phyloP scores from a whole-genome alignment of 306 rosid species.

The Sechiopsis laciniata region DNA sequence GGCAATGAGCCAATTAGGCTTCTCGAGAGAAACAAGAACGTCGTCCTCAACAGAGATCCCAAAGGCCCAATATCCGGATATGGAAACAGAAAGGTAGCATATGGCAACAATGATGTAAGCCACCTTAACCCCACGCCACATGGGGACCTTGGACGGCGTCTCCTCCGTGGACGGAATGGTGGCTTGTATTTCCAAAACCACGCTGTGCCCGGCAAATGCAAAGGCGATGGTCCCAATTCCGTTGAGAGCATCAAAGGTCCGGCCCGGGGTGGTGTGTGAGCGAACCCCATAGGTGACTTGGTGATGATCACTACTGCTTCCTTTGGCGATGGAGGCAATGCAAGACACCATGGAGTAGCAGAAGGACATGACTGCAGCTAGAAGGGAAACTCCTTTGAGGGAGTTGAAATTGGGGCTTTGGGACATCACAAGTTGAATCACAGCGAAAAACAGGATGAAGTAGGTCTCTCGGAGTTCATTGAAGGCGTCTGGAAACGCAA shows the following conservation, averaged over 20 bases:
- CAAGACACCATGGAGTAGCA: slow-evolving; percentile 48
- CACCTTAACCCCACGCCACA: slow-evolving; percentile 54
- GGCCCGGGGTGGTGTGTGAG: slow-evolving; percentile 27
- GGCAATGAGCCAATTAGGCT: slow-evolving; percentile 52
- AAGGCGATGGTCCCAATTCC: slow-evolving; percentile 66
- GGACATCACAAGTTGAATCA: slow-evolving; percentile 38
- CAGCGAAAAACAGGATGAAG: slow-evolving; percentile 38
- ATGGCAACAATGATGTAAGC: slow-evolving; percentile 45
- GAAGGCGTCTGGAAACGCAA: neutral
- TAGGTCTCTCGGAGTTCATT: slow-evolving; percentile 33
- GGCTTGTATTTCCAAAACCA: slow-evolving; percentile 61
- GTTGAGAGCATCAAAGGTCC: slow-evolving; percentile 37
- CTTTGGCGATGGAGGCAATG: slow-evolving; percentile 31
- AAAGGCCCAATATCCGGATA: slow-evolving; percentile 61
- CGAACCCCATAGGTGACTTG: slow-evolving; percentile 29
- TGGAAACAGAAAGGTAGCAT: slow-evolving; percentile 45
- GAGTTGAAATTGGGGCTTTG: slow-evolving; percentile 61
- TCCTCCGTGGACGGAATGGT: slow-evolving; percentile 56
- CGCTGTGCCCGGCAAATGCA: slow-evolving; percentile 67
- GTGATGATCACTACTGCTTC: neutral
- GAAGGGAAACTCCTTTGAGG: slow-evolving; percentile 43
- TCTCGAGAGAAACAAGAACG: slow-evolving; percentile 49
- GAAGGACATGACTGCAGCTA: slow-evolving; percentile 56
- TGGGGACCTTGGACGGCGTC: slow-evolving; percentile 46
- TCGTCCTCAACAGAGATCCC: slow-evolving; percentile 54